These are phyloP conservation scores for Diatrype stigma DNA, from an alignment of 2,329 filamentous ascomycete genomes.

Conservation along the genomic window DNA sequence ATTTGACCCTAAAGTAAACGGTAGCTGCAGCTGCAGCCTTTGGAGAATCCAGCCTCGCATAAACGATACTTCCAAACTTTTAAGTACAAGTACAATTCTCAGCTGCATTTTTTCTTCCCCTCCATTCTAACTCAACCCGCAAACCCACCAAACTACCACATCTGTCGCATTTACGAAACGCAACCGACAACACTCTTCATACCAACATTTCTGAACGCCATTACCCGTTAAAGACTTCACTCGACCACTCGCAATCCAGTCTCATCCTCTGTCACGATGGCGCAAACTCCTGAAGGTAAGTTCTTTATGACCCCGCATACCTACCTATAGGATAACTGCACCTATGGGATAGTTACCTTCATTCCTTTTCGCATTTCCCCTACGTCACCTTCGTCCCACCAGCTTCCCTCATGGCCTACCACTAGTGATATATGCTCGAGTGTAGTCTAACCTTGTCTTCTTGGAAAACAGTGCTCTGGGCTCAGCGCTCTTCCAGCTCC, in stretches of 20 bases:
- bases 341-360: too few relatives aligned
- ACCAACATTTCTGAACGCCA: background rate
- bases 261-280: slow-evolving; percentile 16
- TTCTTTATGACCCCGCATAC: slow-evolving; percentile 1
- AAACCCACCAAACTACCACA: background rate
- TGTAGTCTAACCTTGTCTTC: slow-evolving; percentile 7
- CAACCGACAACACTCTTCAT: background rate
- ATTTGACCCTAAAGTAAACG: background rate
- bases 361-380: background rate
- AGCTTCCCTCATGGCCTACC: background rate
- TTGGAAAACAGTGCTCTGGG: slow-evolving; percentile 75
- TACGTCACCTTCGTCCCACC: background rate
- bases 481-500: slow-evolving; percentile 81
- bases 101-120: background rate
- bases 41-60: background rate
- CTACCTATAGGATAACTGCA: slow-evolving; percentile 1
- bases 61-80: background rate
- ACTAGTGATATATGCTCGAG: too few relatives aligned
- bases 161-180: background rate
- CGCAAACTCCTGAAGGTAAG: slow-evolving; percentile 37
- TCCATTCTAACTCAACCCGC: background rate
- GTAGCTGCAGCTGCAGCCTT: too few relatives aligned
- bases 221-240: background rate
- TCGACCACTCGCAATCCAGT: background rate
- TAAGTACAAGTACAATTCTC: background rate